Percentiles rank a stretch among this genome's conserved stretches.
Conservation (phyloP, 2,329 filamentous ascomycete species). For the Pezicula carpinea region DNA sequence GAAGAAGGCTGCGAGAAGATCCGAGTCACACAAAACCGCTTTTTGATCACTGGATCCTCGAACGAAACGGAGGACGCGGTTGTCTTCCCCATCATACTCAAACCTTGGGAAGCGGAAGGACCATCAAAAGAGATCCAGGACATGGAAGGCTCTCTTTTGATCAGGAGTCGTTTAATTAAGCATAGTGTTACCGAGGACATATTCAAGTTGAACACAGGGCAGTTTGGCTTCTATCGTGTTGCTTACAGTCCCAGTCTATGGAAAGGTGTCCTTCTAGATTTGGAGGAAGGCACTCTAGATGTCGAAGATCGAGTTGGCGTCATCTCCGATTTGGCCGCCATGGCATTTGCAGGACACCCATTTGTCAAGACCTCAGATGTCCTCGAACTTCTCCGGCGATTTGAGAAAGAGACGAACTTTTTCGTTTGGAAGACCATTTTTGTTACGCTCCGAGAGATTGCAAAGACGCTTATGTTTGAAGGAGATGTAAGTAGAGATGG, state of each 20-base stretch:
- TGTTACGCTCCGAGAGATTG: background rate
- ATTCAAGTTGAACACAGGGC: constrained; percentile 68
- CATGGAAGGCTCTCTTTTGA: background rate
- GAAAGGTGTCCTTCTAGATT: constrained; percentile 58
- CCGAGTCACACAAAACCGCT: constrained; percentile 64
- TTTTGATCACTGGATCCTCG: constrained; percentile 52
- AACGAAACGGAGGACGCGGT: constrained; percentile 55
- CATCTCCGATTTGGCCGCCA: constrained; percentile 62
- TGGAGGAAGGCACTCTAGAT: constrained; percentile 46
- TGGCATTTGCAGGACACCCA: constrained; percentile 34
- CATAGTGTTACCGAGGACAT: constrained; percentile 44
- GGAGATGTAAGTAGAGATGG: constrained; percentile 1
- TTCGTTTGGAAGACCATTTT: constrained; percentile 12
- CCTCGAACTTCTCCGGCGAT: background rate
- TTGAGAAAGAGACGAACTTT: constrained; percentile 9
- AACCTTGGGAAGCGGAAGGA: constrained; percentile 59
- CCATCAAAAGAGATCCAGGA: constrained; percentile 13
- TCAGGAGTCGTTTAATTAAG: constrained; percentile 51
- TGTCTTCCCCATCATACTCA: constrained; percentile 62
- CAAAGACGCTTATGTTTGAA: constrained; percentile 8
- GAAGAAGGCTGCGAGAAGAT: constrained; percentile 45
- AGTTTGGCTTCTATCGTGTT: constrained; percentile 64
- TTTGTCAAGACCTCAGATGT: background rate
- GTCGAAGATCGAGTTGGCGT: constrained; percentile 67
- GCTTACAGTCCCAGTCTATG: constrained; percentile 58